phyloP scores from a whole-genome alignment of 306 rosid species.

The Herpetospermum pedunculosum region DNA sequence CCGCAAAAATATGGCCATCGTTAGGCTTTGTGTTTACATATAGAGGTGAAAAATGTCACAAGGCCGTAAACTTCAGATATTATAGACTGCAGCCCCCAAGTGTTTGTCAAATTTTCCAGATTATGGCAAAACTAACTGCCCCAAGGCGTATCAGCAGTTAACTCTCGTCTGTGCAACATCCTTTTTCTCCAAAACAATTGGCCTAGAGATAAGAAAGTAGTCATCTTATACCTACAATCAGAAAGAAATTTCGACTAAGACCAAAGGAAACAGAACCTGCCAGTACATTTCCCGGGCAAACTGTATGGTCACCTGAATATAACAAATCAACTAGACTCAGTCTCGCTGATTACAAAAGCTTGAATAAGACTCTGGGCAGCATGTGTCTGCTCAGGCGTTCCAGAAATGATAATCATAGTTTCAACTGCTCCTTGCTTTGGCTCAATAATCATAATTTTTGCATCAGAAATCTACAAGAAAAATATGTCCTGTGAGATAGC shows the following conservation, averaged over 20 bases:
- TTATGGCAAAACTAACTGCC: constrained; percentile 3
- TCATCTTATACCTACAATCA: constrained; percentile 6
- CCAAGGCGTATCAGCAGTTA: constrained; percentile 6
- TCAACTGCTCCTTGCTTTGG: constrained; percentile 82
- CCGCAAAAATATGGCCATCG: neutral
- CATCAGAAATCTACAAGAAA: constrained; percentile 76
- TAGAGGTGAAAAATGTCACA: neutral
- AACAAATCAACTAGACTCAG: constrained; percentile 49
- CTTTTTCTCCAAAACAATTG: constrained; percentile 2
- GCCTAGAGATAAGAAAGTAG: neutral
- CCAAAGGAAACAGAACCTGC: neutral
- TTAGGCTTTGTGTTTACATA: neutral
- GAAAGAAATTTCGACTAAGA: neutral
- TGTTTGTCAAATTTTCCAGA: neutral
- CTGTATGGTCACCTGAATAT: constrained; percentile 27
- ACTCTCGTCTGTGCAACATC: neutral
- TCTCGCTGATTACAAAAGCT: constrained; percentile 90
- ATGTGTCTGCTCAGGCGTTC: constrained; percentile 95
- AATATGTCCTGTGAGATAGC: constrained; percentile 14
- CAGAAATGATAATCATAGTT: constrained; percentile 76
- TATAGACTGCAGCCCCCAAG: neutral
- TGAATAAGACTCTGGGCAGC: constrained; percentile 99
- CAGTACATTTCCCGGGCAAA: neutral
- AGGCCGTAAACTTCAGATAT: neutral
- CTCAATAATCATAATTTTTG: constrained; percentile 71